phyloP scores from a whole-genome alignment of 1,139 yeast genomes.

The Protomyces inouyei region DNA sequence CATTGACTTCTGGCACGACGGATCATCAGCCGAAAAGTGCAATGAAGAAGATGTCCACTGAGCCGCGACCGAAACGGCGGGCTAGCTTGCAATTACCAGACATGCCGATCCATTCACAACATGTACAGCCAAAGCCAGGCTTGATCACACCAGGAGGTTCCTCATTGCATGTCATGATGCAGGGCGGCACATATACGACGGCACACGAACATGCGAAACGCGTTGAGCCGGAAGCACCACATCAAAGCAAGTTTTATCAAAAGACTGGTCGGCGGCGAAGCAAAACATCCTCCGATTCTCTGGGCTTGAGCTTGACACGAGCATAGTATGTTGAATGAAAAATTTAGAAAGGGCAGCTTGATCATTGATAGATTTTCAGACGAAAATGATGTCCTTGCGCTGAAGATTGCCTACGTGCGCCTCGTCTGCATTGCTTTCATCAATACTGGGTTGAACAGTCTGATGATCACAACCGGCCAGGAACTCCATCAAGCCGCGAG shows the following conservation, averaged over 20 bases:
- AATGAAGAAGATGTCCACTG: neutral
- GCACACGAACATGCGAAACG: neutral
- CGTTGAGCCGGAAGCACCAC: neutral
- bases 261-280: neutral
- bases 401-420: no score
- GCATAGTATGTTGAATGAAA: no score
- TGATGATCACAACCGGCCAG: no score
- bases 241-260: neutral
- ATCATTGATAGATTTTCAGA: no score
- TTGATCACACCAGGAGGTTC: neutral
- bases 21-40: neutral
- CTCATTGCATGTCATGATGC: neutral
- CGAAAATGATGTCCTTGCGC: no score
- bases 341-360: no score
- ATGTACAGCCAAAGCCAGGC: neutral
- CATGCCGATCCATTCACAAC: neutral
- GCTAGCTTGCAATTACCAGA: neutral
- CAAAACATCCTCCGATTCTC: neutral
- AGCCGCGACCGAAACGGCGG: neutral
- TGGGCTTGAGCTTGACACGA: neutral
- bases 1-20: neutral
- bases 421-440: no score
- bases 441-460: no score
- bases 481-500: no score
- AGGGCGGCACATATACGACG: neutral